Base-by-base conservation (phyloP, 2,329 filamentous ascomycete species). In the Calonectria naviculata region DNA sequence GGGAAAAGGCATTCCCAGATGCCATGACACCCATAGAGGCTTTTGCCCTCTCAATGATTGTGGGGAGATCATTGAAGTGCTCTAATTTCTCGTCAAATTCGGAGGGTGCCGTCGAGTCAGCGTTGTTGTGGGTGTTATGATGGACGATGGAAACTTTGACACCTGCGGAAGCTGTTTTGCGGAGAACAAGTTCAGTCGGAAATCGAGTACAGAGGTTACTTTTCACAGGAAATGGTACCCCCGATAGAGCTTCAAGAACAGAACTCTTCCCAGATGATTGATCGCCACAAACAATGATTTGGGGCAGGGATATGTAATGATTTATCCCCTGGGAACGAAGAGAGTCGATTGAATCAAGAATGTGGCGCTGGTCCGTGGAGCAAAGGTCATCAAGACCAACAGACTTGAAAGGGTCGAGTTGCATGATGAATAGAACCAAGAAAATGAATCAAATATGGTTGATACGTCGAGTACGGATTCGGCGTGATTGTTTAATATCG, bases 251-350 rank as follows among this genome's bases (percentile, higher is more conserved):
- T 75, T 93, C 90, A 0, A 93, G 85, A 0, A 92, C 89, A 0
- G 90, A 92, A 61, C 89, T 91, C 79, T 93, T 93, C 3, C 90
- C 91, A 1, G 88, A 87, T 0, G 88, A 91, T 74, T 92, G 90
- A 65, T 92, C 88, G 1, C 91, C 90, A 65, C 87, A 90, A 9
- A 90, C 87, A 2, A 90, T 85, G 19, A 89, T 76, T 65, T 88
- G 84, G 1, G 87, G 87, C 0, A 87, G 75, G 19, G 78, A 78
- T 12, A 85, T 71, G 44, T 81, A 82, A n/a, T 80, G 79, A 28
- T 78, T 79, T n/a, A 85, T 77, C 3, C 82, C 82, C 12, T 80
- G 77, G 7, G 79, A 78, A 8, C 82, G 80, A 0, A 85, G 79
- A 4, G 29, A n/a, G 17, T 67, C 42, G 15, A 67, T 28, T 10